phyloP scores from a whole-genome alignment of 768 basidiomycete species.

The Lactarius tabidus region DNA sequence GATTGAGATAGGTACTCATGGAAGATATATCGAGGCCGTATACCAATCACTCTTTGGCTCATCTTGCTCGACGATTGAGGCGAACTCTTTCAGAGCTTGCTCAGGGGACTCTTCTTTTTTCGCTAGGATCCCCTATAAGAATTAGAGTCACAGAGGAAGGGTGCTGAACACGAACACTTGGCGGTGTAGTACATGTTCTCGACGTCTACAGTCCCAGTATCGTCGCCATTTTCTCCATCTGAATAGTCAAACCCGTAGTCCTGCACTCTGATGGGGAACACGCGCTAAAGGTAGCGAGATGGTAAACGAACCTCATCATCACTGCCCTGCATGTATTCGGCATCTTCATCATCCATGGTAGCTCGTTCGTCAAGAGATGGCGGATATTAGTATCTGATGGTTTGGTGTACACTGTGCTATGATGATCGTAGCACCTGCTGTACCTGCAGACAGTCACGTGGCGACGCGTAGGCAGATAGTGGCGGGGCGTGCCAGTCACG shows the following conservation, averaged over 20 bases:
- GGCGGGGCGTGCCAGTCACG: no score
- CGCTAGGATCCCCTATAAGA: conserved; percentile 43
- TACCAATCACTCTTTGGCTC: conserved; percentile 94
- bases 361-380: background rate
- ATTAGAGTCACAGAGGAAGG: background rate
- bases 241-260: conserved; percentile 98
- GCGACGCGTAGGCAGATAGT: background rate
- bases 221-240: conserved; percentile 80
- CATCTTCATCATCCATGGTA: conserved; percentile 88
- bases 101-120: conserved; percentile 95
- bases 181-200: conserved; percentile 99
- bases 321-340: conserved; percentile 89
- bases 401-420: background rate
- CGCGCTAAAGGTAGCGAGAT: conserved; percentile 18
- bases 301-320: conserved; percentile 64
- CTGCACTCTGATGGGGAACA: conserved; percentile 37
- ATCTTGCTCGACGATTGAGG: conserved; percentile 84
- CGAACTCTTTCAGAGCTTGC: conserved; percentile 85
- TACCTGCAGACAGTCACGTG: conserved; percentile 12
- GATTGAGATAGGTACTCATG: conserved; percentile 2
- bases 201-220: conserved; percentile 78
- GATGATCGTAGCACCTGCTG: background rate
- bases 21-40: conserved; percentile 26
- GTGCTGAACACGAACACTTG: conserved; percentile 62
- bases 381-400: conserved; percentile 2